Conservation (phyloP, 306 rosid genomes). For the Begonia loranthoides region DNA sequence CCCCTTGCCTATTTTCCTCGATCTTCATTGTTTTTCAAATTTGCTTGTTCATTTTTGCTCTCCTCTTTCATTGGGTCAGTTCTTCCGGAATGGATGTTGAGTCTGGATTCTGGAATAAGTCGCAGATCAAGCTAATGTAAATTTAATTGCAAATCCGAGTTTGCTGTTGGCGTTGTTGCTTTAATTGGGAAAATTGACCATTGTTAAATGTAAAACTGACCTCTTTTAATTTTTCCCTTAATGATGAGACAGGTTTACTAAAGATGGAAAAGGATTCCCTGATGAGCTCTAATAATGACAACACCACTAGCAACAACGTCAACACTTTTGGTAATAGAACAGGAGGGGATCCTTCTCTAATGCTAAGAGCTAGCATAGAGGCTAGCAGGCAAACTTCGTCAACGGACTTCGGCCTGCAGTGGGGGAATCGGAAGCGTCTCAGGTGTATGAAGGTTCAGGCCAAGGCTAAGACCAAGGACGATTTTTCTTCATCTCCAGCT, state of each 20-base stretch:
- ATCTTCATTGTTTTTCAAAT: no score
- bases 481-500: conserved; percentile 34
- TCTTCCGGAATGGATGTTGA: no score
- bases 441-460: conserved; percentile 89
- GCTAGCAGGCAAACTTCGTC: conserved; percentile 35
- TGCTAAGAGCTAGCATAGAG: conserved; percentile 35
- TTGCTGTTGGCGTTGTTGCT: neutral
- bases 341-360: conserved; percentile 34
- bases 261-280: conserved; percentile 55
- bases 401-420: conserved; percentile 57
- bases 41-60: no score
- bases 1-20: no score
- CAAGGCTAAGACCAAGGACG: conserved; percentile 29
- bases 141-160: no score
- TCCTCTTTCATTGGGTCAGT: no score
- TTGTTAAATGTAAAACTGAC: conserved; percentile 18
- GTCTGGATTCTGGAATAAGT: no score
- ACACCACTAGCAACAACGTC: conserved; percentile 9
- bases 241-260: conserved; percentile 5
- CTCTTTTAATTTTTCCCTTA: conserved; percentile 6
- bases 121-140: no score
- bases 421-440: conserved; percentile 91
- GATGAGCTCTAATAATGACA: conserved; percentile 17
- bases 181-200: conserved; percentile 4
- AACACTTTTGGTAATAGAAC: conserved; percentile 26